These are phyloP conservation scores for Taxawa tesnikishii DNA, from an alignment of 2,329 filamentous ascomycete genomes.

Conservation along the genomic window DNA sequence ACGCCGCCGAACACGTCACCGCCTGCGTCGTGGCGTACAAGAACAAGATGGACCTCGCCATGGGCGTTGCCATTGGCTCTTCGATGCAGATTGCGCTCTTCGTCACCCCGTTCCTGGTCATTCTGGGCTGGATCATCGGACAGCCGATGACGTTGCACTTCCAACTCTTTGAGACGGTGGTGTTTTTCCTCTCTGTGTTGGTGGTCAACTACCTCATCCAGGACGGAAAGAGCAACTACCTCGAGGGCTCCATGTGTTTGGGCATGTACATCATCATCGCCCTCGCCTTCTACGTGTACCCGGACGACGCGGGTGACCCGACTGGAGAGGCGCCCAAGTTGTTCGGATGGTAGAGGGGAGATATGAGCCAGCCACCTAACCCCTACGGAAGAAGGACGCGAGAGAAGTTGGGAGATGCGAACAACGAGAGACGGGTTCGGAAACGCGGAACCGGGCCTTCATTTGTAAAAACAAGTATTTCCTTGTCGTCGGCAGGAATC, in stretches of 20 bases:
- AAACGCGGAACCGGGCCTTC: too few relatives aligned
- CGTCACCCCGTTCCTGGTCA: slow-evolving; percentile 44
- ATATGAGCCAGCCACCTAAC: too few relatives aligned
- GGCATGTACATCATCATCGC: slow-evolving; percentile 47
- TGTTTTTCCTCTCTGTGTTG: slow-evolving; percentile 70
- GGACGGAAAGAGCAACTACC: slow-evolving; percentile 75
- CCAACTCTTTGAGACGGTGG: slow-evolving; percentile 78
- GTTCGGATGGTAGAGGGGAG: slow-evolving; percentile 1
- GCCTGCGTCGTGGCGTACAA: slow-evolving; percentile 50
- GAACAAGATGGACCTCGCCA: slow-evolving; percentile 57
- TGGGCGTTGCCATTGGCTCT: slow-evolving; percentile 53
- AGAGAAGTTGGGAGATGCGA: too few relatives aligned
- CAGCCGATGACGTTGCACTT: slow-evolving; percentile 60
- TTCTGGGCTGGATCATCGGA: slow-evolving; percentile 43
- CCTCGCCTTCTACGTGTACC: slow-evolving; percentile 49
- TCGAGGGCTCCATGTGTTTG: slow-evolving; percentile 58
- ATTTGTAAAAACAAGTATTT: too few relatives aligned
- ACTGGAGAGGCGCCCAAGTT: slow-evolving; percentile 3
- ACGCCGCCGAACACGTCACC: slow-evolving; percentile 54
- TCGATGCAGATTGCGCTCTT: slow-evolving; percentile 51
- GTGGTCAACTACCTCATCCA: slow-evolving; percentile 82
- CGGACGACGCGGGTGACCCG: slow-evolving; percentile 26
- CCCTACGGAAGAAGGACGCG: too few relatives aligned
- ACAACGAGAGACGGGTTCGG: too few relatives aligned
- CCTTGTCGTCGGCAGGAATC: too few relatives aligned